These are phyloP conservation scores for Staphylotrichum longicolle DNA, from an alignment of 495 filamentous ascomycete species.

Conservation along the genomic window DNA sequence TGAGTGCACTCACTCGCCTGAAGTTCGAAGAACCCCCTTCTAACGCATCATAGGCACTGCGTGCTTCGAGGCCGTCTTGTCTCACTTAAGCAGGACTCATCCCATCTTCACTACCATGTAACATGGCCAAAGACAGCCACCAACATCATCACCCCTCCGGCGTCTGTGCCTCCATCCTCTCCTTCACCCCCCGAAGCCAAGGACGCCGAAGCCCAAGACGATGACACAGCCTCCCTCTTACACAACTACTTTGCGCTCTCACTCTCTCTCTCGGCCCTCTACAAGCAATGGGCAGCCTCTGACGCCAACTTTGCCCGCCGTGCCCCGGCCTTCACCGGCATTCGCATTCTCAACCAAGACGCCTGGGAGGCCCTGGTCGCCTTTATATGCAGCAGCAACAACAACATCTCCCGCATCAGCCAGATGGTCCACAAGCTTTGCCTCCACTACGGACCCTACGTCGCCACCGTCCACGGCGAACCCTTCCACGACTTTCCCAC, in stretches of 20 bases:
- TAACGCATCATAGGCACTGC: conserved; percentile 58
- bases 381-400: conserved; percentile 99
- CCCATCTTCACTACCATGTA: conserved; percentile 77
- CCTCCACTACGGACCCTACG: conserved; percentile 71
- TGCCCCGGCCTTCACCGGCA: conserved; percentile 81
- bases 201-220: conserved; percentile 37
- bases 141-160: conserved; percentile 25
- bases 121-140: conserved; percentile 48
- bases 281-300: conserved; percentile 78
- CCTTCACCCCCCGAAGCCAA: conserved; percentile 2
- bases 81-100: conserved; percentile 77
- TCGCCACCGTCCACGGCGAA: conserved; percentile 66
- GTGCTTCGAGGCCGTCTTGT: conserved; percentile 81
- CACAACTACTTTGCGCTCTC: conserved; percentile 80
- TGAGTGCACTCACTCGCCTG: conserved; percentile 25
- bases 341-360: conserved; percentile 93
- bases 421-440: conserved; percentile 97
- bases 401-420: conserved; percentile 92
- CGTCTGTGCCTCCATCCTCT: conserved; percentile 15
- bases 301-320: conserved; percentile 90
- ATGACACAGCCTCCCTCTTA: conserved; percentile 66
- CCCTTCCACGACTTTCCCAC: conserved; percentile 85
- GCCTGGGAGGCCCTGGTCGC: conserved; percentile 91
- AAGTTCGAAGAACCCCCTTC: neutral
- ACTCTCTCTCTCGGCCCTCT: conserved; percentile 69